phyloP scores from a whole-genome alignment of 768 basidiomycete genomes.

The Leccinum subgranulosum region DNA sequence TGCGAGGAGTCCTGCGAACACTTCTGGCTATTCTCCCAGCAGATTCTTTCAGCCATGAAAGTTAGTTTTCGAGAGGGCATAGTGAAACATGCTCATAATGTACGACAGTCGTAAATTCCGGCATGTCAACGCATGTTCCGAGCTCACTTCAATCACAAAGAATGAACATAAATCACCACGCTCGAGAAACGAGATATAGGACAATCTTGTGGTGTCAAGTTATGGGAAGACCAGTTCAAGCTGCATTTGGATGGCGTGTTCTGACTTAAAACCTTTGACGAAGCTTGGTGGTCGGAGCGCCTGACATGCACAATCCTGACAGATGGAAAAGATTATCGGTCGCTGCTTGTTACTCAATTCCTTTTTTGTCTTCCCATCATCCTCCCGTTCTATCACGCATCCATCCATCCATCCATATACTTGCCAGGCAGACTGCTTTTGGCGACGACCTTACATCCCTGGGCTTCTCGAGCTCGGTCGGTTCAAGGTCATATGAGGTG shows the following conservation, averaged over 20 bases:
- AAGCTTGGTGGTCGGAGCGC: not conserved
- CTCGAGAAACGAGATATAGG: not conserved
- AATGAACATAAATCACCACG: not conserved
- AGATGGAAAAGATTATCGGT: not conserved
- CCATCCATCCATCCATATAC: too few species aligned
- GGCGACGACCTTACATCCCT: not conserved
- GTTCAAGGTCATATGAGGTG: not conserved
- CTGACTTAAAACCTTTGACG: not conserved
- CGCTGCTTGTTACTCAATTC: not conserved
- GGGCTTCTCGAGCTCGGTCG: not conserved
- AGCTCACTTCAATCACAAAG: not conserved
- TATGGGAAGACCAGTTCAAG: not conserved
- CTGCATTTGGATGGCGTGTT: not conserved
- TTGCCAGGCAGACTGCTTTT: not conserved
- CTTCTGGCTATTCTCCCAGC: not conserved
- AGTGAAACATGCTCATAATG: not conserved
- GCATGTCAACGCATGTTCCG: not conserved
- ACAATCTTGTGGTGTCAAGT: not conserved
- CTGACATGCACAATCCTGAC: not conserved
- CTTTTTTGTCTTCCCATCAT: not conserved
- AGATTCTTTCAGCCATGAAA: not conserved
- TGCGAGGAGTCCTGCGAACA: not conserved
- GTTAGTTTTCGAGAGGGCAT: not conserved
- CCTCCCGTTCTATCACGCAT: not conserved
- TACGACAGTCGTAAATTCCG: not conserved